Evolutionary conservation across 306 rosid genomes (phyloP).

Genomic region (Erythrophleum fordii): DNA sequence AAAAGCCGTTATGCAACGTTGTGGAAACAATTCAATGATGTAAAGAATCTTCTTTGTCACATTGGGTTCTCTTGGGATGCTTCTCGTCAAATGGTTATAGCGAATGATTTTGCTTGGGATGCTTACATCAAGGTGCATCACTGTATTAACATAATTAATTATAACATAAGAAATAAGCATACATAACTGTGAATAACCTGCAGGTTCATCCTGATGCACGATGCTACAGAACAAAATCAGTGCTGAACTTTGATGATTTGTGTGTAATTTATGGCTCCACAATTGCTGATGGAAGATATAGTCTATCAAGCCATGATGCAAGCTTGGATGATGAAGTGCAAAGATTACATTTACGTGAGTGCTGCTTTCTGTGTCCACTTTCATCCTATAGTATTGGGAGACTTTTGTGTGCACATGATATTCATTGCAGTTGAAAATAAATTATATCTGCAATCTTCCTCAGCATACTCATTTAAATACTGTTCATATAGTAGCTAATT

Average conservation of each 20-base stretch:
- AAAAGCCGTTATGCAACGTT: constrained; percentile 72
- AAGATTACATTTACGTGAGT: constrained; percentile 53
- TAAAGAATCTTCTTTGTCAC: constrained; percentile 60
- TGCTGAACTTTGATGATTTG: constrained; percentile 68
- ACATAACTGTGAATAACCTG: constrained; percentile 13
- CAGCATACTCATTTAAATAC: not conserved
- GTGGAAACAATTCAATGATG: constrained; percentile 87
- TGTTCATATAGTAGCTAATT: not conserved
- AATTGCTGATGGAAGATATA: constrained; percentile 82
- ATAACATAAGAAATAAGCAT: not conserved
- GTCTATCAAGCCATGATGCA: constrained; percentile 81
- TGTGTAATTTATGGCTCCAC: constrained; percentile 66
- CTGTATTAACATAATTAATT: not conserved
- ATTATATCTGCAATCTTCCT: not conserved
- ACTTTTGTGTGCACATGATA: constrained; percentile 1
- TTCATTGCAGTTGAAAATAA: constrained; percentile 13
- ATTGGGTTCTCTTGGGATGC: constrained; percentile 84
- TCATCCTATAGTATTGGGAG: not conserved
- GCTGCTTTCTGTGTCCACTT: constrained; percentile 12
- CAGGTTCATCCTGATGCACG: constrained; percentile 74
- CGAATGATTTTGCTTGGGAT: constrained; percentile 73
- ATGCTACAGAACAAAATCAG: constrained; percentile 59
- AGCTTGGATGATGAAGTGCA: constrained; percentile 60
- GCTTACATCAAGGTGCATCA: constrained; percentile 56
- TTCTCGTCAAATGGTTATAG: constrained; percentile 69